Evolutionary conservation across 257 asterid genomes (phyloP), one percentile per base, ranked within the genome.

Genomic region (Orobanche coerulescens): DNA sequence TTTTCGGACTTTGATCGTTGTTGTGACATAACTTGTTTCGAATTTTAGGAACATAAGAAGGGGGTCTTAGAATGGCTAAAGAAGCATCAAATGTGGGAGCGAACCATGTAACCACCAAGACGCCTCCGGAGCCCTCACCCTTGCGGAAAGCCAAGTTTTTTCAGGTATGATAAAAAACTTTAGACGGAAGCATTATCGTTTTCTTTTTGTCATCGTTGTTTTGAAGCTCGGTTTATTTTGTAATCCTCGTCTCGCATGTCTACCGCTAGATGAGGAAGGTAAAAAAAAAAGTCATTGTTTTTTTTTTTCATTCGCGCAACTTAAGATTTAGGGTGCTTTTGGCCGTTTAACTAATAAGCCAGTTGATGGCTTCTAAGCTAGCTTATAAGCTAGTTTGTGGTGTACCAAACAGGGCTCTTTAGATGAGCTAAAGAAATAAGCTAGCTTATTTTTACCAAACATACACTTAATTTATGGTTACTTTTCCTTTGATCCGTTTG

Each of bases 71-170:
- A 58, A 92, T 92, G 98, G 94, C 96, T 20, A 79, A 67, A 22
- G 91, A 84, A 79, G 80, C 46, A 65, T 68, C 87, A 2, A 84
- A 84, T 20, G n/a, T n/a, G n/a, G 96, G 93, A 58, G 80, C 74
- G 18, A 81, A 58, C 76, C 72, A 68, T 42, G 77, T 67, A 1
- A 66, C 80, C 43, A 72, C 85, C 43, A 92, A 92, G 75, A 84
- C 94, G 11, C 96, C 98, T n/a, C 98, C 98, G 0, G 95, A 86
- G 82, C 98, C 98, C 30, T 92, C 98, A 22, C 98, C 98, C 0
- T 62, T 92, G 81, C 75, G 98, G 49, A 88, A 76, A 65, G 98
- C 95, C 16, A 92, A 92, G 44, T 88, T 92, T 73, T 88, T 85
- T 69, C 79, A 92, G 94, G 96, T 92, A 69, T 6, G 19, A 11